Evolutionary conservation across 2,329 filamentous ascomycete species (phyloP), one percentile per base, ranked within the genome.

Genomic region (Pseudocercospora pini-densiflorae): DNA sequence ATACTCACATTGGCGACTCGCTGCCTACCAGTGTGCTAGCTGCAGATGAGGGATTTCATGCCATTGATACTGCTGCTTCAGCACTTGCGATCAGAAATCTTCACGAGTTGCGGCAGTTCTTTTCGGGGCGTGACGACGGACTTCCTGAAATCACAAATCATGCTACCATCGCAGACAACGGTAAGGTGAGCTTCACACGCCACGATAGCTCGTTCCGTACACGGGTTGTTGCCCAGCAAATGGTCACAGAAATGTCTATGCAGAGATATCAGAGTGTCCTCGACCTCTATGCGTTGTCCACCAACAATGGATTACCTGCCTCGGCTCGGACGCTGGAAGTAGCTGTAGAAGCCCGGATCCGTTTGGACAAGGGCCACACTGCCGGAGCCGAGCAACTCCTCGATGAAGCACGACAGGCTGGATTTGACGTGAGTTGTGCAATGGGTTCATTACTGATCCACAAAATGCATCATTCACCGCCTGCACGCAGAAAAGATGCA

Each of bases 331-430:
- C 70, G 2, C 70, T 79, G 12, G 70, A 76, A 36, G 59, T 77
- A 12, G 75, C 75, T 0, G 64, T 77, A 5, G 70, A 77, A 59
- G 74, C 77, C 10, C 71, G 69, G 36, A 61, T 78, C 23, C 72
- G 73, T 19, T 61, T 68, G 5, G 58, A 72, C 24, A n/a, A 63
- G 10, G 73, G 73, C 43, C 55, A 72, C 23, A 14, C 61, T 23
- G 54, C 55, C 14, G 67, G 64, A 23, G 75, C 73, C 16, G 60
- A 70, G 43, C 49, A 62, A 10, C 64, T 76, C 5, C 49, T 78
- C n/a, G 49, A 59, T 2, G 45, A 70, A 19, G 76, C 77, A 8
- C 59, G 64, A 4, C 40, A 62, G n/a, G 75, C 76, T 36, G 77
- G 77, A 10, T 72, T 77, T 65, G 70, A 78, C 51, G 66, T 71